Evolutionary conservation across 169 alveolate species (phyloP), one percentile per base, ranked within the genome.

Genomic region (Eimeria mitis): DNA sequence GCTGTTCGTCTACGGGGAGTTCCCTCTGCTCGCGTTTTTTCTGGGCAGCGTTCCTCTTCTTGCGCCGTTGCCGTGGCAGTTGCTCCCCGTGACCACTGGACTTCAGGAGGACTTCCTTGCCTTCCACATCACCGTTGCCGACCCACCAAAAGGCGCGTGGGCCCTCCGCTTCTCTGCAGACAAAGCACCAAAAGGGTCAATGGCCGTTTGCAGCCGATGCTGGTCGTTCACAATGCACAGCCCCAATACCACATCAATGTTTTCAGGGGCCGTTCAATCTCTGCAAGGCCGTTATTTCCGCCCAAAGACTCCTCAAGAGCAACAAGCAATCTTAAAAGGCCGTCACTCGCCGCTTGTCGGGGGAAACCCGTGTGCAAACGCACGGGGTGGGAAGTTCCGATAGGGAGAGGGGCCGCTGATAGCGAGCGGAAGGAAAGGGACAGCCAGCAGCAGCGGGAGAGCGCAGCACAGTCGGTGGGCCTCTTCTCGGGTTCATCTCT

Each of bases 391-490:
- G 89, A 71, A 47, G 34, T 49, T 79, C 89, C 19, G 78, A 59
- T 34, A 54, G 42, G 59, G 91, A 84, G 47, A 84, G 78, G 16
- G 91, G 91, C 59, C 91, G 47, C 59, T 84, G 91, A 28, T 84
- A 84, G 47, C 91, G 91, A 34, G 76, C 79, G 34, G 76, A 56
- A 34, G 91, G 56, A 28, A 84, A 84, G 63, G 63, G 61, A 31
- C 47, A 37, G 63, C 31, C 44, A 49, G 89, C 11, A n/a, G 28
- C 70, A 23, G 34, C 76, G 49, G 75, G 28, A 59, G 13, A 44
- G 28, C 47, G 61, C 61, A 56, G n/a, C 56, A 21, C 78, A 47
- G 52, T 61, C 14, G 59, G 23, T 25, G 59, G 47, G 91, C 71
- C 76, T 11, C 23, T 25, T 16, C 23, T 21, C 91, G 61, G 79